These are phyloP conservation scores for Chalciporus sphaerocephalus DNA, from an alignment of 768 basidiomycete species.

Conservation along the genomic window DNA sequence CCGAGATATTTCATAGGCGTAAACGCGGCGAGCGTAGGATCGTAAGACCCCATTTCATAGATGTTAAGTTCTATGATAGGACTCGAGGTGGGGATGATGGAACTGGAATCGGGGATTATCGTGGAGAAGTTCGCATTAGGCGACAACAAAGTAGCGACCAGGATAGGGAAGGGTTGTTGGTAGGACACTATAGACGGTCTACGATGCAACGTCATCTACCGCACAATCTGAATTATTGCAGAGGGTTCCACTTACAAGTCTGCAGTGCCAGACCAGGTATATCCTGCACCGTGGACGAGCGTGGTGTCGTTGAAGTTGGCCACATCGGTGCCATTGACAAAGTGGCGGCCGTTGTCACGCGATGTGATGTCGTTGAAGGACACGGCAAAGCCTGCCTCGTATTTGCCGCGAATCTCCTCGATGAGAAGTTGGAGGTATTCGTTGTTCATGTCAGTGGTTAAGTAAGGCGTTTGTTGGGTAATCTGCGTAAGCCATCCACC, in stretches of 20 bases:
- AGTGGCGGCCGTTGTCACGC: neutral
- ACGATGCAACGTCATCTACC: neutral
- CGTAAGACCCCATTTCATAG: conserved; percentile 28
- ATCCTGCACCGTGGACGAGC: conserved; percentile 22
- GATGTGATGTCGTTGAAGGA: neutral
- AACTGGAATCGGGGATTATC: conserved; percentile 7
- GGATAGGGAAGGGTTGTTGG: conserved; percentile 33
- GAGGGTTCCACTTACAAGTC: conserved; percentile 18
- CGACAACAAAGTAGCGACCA: conserved; percentile 24
- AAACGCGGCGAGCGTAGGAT: conserved; percentile 36
- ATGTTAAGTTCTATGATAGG: conserved; percentile 28
- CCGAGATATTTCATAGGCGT: conserved; percentile 33
- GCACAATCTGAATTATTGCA: neutral
- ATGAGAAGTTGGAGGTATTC: neutral
- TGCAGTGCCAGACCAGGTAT: conserved; percentile 23
- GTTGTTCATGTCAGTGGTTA: neutral
- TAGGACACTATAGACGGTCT: conserved; percentile 28
- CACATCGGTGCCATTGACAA: neutral
- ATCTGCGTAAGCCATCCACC: neutral
- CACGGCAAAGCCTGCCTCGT: neutral
- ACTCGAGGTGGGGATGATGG: conserved; percentile 19
- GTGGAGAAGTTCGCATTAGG: conserved; percentile 16
- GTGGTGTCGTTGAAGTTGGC: conserved; percentile 11
- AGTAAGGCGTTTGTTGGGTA: neutral
- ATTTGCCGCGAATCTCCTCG: neutral